A percentile compares a stretch with the other conserved stretches of the same genome.
Evolutionary conservation across 257 asterid species (phyloP).

Genomic region (Solanum pennellii): DNA sequence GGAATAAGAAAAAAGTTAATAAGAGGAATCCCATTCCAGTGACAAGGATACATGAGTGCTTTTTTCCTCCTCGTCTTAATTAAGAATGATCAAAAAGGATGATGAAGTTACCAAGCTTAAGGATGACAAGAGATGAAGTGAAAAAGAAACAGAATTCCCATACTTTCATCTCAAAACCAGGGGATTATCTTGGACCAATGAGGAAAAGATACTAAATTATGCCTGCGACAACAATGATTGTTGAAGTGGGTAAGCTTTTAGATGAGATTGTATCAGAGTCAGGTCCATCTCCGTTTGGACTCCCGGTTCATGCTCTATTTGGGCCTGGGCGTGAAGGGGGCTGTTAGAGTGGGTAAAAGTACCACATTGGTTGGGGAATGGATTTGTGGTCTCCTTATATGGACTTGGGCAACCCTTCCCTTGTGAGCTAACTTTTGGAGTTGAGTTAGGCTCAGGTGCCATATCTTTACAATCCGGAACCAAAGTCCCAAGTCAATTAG

Average conservation of each 20-base stretch:
- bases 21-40: neutral
- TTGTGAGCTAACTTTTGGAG: neutral
- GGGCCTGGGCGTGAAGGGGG: neutral
- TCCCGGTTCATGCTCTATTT: neutral
- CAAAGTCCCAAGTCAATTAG: neutral
- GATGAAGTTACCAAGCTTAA: neutral
- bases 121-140: neutral
- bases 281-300: too few relatives aligned
- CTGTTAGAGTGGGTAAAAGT: neutral
- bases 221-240: neutral
- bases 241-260: neutral
- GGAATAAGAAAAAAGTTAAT: neutral
- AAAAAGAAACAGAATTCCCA: neutral
- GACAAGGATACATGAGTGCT: neutral
- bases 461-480: neutral
- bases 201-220: neutral
- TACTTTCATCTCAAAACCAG: neutral
- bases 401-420: neutral
- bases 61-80: neutral
- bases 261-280: neutral
- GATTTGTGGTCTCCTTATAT: neutral
- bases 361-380: neutral
- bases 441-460: neutral
- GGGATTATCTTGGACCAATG: neutral
- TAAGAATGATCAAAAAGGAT: neutral